A percentile compares a stretch with the other conserved stretches of the same genome.
phyloP scores from a whole-genome alignment of 306 rosid genomes.

The Dicorynia guianensis region DNA sequence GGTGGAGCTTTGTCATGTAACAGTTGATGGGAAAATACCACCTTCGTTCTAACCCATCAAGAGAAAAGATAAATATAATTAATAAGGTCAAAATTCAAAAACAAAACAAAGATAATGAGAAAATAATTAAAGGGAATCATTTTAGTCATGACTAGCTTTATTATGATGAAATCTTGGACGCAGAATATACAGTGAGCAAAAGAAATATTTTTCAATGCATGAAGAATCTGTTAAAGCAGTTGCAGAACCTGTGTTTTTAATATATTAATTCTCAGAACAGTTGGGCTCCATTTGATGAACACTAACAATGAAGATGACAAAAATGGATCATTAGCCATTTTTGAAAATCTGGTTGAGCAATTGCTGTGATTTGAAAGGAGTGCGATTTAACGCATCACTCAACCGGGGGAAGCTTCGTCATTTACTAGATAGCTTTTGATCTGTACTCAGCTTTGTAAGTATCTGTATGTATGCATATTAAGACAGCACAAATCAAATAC shows the following conservation, averaged over 20 bases:
- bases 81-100: neutral
- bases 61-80: slow-evolving; percentile 15
- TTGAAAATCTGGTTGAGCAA: neutral
- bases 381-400: slow-evolving; percentile 39
- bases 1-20: slow-evolving; percentile 48
- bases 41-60: slow-evolving; percentile 29
- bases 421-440: slow-evolving; percentile 36
- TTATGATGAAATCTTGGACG: slow-evolving; percentile 20
- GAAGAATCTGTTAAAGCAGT: slow-evolving; percentile 23
- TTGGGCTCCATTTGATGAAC: slow-evolving; percentile 26
- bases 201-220: slow-evolving; percentile 17
- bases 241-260: slow-evolving; percentile 11
- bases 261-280: neutral
- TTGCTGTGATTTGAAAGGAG: slow-evolving; percentile 42
- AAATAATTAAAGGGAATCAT: neutral
- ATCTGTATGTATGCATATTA: neutral
- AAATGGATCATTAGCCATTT: no score
- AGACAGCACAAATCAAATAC: neutral
- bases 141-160: neutral
- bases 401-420: slow-evolving; percentile 44
- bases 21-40: slow-evolving; percentile 56
- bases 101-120: neutral
- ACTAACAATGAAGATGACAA: neutral
- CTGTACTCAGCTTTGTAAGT: slow-evolving; percentile 26
- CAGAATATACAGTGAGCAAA: neutral